Percentiles rank a stretch among this genome's conserved stretches.
These are phyloP conservation scores for Blastomyces percursus DNA, from an alignment of 2,329 filamentous ascomycete genomes.

Conservation along the genomic window DNA sequence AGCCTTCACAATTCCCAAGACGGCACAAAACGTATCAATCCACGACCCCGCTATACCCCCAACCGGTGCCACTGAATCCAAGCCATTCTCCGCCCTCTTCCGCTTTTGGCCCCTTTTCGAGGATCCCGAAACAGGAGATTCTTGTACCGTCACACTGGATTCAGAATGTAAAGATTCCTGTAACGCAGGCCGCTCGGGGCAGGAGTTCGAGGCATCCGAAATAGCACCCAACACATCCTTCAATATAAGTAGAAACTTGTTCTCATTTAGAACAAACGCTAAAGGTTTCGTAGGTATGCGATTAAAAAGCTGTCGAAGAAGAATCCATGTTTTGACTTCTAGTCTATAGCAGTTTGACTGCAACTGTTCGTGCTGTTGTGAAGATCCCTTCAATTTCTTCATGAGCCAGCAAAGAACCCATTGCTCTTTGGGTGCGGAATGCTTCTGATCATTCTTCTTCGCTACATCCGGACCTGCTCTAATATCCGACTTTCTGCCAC, in stretches of 20 bases:
- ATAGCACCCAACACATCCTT: constrained; percentile 54
- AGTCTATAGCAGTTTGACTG: constrained; percentile 34
- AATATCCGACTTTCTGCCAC: constrained; percentile 1
- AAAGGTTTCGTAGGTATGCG: constrained; percentile 59
- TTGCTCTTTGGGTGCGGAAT: constrained; percentile 44
- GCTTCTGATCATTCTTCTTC: neutral
- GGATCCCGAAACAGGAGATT: constrained; percentile 14
- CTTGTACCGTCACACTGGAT: constrained; percentile 26
- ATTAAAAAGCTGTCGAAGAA: constrained; percentile 54
- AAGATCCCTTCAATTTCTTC: constrained; percentile 44
- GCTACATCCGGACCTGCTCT: neutral
- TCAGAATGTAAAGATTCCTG: constrained; percentile 25
- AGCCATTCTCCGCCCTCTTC: constrained; percentile 24
- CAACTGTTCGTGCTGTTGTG: constrained; percentile 20
- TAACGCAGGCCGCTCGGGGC: constrained; percentile 12
- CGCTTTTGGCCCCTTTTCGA: constrained; percentile 27
- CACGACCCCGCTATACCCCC: neutral
- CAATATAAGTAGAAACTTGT: constrained; percentile 56
- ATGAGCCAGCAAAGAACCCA: constrained; percentile 58
- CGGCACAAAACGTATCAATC: constrained; percentile 8
- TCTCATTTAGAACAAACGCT: constrained; percentile 59
- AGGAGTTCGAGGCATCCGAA: constrained; percentile 21
- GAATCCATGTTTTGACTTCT: constrained; percentile 39
- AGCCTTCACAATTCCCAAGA: constrained; percentile 6
- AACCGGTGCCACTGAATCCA: constrained; percentile 4